Base-by-base conservation (phyloP, 2,329 filamentous ascomycete genomes). In the Penicillium sp. region DNA sequence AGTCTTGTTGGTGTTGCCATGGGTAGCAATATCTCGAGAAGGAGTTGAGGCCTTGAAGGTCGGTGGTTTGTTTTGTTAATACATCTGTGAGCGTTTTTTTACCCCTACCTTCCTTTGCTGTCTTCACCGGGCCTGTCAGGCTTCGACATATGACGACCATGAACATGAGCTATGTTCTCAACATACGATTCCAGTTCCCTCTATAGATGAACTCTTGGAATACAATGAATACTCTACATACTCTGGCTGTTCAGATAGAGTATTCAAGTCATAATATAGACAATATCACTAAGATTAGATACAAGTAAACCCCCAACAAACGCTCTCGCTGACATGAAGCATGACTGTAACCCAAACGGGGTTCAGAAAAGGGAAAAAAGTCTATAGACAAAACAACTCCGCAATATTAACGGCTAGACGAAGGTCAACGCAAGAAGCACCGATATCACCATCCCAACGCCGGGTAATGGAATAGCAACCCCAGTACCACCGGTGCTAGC, bases 1-100 rank as follows among this genome's bases (percentile, higher is more conserved):
- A 72, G 72, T 54, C 57, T 74, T 11, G 67, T 74, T 1, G 73
- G 70, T 0, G 69, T 74, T 53, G 72, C 73, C 14, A 61, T 75
- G 50, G 69, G 70, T 4, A 64, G 66, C 42, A 62, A 58, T 16
- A 44, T 54, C 32, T 54, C 61, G n/a, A 60, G 66, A 44, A 60
- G 57, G 47, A 71, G 64, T 48, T 67, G 52, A 65, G 65, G 49
- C 63, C 22, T 13, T 44, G 3, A n/a, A 47, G 13, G n/a, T 47
- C 18, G 2, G 6, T 40, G 24, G 7, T 5, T 38, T 10, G 4
- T 48, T 16, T 18, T 49, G 22, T 29, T 22, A 14, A 14, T 21
- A 52, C 31, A n/a, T 49, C 38, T 27, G 43, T 52, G 52, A 55
- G 46, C 45, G 52, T 47, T 47, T 55, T 36, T 55, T 55, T 42